Base-by-base conservation (phyloP, 2,329 filamentous ascomycete genomes). In the Pseudopithomyces maydicus region DNA sequence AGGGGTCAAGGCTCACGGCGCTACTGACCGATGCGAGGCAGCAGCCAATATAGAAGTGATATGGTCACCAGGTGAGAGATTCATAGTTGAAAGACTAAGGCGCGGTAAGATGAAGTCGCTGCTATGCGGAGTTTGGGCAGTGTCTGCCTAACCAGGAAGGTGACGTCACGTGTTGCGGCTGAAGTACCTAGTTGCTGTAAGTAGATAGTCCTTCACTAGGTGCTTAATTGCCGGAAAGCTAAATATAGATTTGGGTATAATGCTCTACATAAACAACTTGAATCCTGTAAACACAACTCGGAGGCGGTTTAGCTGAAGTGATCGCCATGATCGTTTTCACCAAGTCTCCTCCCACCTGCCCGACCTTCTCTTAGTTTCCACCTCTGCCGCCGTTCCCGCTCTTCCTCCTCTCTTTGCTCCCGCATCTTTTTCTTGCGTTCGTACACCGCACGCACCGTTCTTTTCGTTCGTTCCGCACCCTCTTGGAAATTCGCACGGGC, bases 401-500 rank as follows among this genome's bases (percentile, higher is more conserved):
- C 77, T 15, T 73, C 71, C 52, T 68, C 71, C 63, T 85, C 81
- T 49, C 73, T 63, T 57, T 86, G 81, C 68, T 89, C 77, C 15
- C 92, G 81, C 57, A 80, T 69, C 72, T 82, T 85, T 79, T 89
- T 95, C 82, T 97, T 97, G 59, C 95, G 83, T 81, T 97, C 91
- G 76, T 97, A 99, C 1, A 99, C 92, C 3, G 92, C 95, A 50
- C 89, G 81, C 0, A 99, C 87, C 1, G 92, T 92, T 20, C 87
- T 83, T 62, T 86, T 88, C 19, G 95, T 91, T 75, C 90, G 87
- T 55, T 91, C 90, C 48, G 85, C 85, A 0, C 94, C 92, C 73
- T 96, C 91, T 6, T 85, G 82, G 65, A 92, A 99, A 75, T 99
- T 99, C 11, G 91, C 91, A 54, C 87, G 84, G 1, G 95, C 93